Evolutionary conservation across 257 asterid genomes (phyloP).

Genomic region (Solanum boliviense): DNA sequence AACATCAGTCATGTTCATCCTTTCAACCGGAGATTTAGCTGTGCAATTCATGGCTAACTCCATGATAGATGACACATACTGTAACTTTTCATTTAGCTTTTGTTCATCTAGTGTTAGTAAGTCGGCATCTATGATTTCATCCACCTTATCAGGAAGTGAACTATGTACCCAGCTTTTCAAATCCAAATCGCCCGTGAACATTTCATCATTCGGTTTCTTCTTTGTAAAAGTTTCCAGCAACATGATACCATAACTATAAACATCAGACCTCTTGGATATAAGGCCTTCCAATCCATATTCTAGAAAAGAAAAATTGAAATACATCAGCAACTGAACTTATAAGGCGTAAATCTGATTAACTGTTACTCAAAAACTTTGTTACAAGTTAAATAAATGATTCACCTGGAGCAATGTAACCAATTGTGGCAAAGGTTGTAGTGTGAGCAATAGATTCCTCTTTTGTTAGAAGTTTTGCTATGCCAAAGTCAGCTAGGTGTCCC

Average conservation of each 20-base stretch:
- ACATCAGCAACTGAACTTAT: background rate
- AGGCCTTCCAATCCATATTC: background rate
- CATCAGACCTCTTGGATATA: background rate
- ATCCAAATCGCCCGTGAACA: background rate
- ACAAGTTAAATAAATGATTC: background rate
- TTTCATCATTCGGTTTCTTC: background rate
- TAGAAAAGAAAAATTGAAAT: background rate
- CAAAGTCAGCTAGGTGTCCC: conserved; percentile 22
- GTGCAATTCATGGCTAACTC: conserved; percentile 6
- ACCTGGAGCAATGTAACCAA: conserved; percentile 31
- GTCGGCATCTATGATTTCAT: background rate
- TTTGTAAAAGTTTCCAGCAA: conserved; percentile 1
- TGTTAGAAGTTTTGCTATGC: conserved; percentile 14
- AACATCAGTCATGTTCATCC: conserved; percentile 6
- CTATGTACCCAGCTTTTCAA: background rate
- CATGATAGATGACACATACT: background rate
- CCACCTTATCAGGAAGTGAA: background rate
- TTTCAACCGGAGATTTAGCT: background rate
- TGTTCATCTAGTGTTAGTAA: background rate
- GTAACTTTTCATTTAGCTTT: background rate
- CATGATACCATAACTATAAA: conserved; percentile 5
- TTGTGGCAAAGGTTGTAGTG: conserved; percentile 20
- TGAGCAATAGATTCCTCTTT: conserved; percentile 6
- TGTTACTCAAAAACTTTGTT: background rate
- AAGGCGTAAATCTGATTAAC: background rate